Evolutionary conservation across 192 early-diverging fungal genomes (phyloP).

Genomic region (Coemansia sp.): DNA sequence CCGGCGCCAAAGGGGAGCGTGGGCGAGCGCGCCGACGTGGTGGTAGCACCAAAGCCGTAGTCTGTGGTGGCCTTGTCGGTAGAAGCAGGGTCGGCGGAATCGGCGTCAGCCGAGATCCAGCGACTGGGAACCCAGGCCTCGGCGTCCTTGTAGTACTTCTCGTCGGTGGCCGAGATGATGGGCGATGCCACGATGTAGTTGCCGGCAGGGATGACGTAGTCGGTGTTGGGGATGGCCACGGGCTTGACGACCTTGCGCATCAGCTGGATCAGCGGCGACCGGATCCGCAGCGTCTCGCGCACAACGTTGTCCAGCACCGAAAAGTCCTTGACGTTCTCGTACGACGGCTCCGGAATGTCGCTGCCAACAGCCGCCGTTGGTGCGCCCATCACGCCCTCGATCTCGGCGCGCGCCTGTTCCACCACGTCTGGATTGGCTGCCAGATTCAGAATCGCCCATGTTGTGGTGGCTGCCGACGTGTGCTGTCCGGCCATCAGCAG

Average conservation of each 20-base stretch:
- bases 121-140: slow-evolving; percentile 78
- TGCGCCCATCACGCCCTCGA: slow-evolving; percentile 59
- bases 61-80: slow-evolving; percentile 62
- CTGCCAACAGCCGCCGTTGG: slow-evolving; percentile 44
- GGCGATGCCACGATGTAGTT: slow-evolving; percentile 85
- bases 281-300: slow-evolving; percentile 91
- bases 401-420: slow-evolving; percentile 74
- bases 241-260: slow-evolving; percentile 89
- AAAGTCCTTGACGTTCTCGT: slow-evolving; percentile 78
- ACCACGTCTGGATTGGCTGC: slow-evolving; percentile 74
- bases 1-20: slow-evolving; percentile 98
- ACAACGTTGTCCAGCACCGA: slow-evolving; percentile 77
- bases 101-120: slow-evolving; percentile 58
- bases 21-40: slow-evolving; percentile 68
- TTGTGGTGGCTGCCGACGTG: slow-evolving; percentile 87
- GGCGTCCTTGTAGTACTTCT: slow-evolving; percentile 77
- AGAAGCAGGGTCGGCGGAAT: slow-evolving; percentile 57
- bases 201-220: slow-evolving; percentile 86
- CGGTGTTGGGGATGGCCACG: slow-evolving; percentile 69
- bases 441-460: slow-evolving; percentile 90
- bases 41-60: slow-evolving; percentile 75
- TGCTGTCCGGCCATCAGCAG: slow-evolving; percentile 98
- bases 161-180: slow-evolving; percentile 80
- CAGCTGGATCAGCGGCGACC: slow-evolving; percentile 90
- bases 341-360: slow-evolving; percentile 56